Evolutionary conservation across 2,329 filamentous ascomycete species (phyloP).

Genomic region (Epichloe amarillans): DNA sequence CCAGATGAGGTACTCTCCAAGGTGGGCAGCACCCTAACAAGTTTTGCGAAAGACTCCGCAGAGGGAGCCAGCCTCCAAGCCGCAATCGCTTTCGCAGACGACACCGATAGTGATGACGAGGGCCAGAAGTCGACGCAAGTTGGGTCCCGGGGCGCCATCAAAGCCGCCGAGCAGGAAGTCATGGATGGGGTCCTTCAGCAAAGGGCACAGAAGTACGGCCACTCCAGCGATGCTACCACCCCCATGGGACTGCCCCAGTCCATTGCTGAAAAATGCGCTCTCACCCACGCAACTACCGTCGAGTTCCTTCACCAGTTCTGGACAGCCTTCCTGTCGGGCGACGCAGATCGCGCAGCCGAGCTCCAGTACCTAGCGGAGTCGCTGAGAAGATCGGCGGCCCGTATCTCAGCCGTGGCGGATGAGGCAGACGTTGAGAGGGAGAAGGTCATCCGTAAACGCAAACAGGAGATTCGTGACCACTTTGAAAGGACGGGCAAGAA

Average conservation of each 20-base stretch:
- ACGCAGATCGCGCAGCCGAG: slow-evolving; percentile 67
- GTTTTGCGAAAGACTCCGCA: slow-evolving; percentile 32
- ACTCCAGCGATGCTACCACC: slow-evolving; percentile 31
- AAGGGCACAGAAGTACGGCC: slow-evolving; percentile 43
- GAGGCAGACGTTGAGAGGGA: slow-evolving; percentile 66
- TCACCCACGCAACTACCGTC: slow-evolving; percentile 81
- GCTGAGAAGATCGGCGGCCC: slow-evolving; percentile 58
- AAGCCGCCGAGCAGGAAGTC: slow-evolving; percentile 51
- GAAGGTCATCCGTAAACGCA: slow-evolving; percentile 50
- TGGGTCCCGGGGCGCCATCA: slow-evolving; percentile 55
- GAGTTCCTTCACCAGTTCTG: slow-evolving; percentile 98
- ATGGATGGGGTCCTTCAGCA: slow-evolving; percentile 50
- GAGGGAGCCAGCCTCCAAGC: slow-evolving; percentile 46
- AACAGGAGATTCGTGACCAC: slow-evolving; percentile 56
- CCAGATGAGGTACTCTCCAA: slow-evolving; percentile 53
- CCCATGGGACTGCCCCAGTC: slow-evolving; percentile 42
- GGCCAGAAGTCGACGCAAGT: slow-evolving; percentile 41
- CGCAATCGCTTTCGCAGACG: slow-evolving; percentile 55
- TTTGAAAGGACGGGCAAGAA: slow-evolving; percentile 63
- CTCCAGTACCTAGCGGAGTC: slow-evolving; percentile 73
- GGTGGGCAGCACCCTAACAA: slow-evolving; percentile 48
- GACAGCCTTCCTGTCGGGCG: slow-evolving; percentile 80
- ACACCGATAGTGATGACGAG: slow-evolving; percentile 55
- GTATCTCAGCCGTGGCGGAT: slow-evolving; percentile 67
- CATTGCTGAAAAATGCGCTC: slow-evolving; percentile 43